phyloP scores from a whole-genome alignment of 2,329 filamentous ascomycete genomes.

The Venturia asperata region DNA sequence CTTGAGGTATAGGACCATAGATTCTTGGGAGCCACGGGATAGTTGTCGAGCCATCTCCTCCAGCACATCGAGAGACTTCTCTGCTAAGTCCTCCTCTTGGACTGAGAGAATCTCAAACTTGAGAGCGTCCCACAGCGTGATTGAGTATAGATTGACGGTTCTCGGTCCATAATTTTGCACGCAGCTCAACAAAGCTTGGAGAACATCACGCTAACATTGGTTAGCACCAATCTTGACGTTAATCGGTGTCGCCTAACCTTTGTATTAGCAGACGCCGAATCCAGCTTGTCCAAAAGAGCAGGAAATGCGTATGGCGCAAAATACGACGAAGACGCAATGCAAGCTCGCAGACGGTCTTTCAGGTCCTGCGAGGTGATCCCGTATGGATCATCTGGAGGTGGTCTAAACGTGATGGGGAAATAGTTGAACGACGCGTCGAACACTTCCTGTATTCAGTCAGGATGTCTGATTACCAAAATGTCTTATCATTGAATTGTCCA shows the following conservation, averaged over 20 bases:
- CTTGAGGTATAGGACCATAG: constrained; percentile 48
- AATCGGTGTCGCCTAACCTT: constrained; percentile 42
- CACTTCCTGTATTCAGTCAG: constrained; percentile 37
- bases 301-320: constrained; percentile 63
- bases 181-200: constrained; percentile 56
- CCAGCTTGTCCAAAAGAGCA: constrained; percentile 60
- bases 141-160: constrained; percentile 55
- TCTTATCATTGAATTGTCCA: neutral
- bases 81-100: constrained; percentile 58
- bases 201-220: constrained; percentile 49
- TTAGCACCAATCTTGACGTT: constrained; percentile 18
- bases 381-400: constrained; percentile 62
- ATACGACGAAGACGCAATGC: constrained; percentile 53
- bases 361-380: constrained; percentile 62
- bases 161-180: constrained; percentile 51
- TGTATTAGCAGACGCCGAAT: constrained; percentile 61
- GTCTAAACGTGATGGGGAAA: constrained; percentile 64
- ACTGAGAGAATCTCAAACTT: constrained; percentile 64
- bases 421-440: constrained; percentile 67
- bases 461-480: constrained; percentile 18
- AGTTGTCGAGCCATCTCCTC: constrained; percentile 50
- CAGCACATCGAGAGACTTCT: constrained; percentile 51
- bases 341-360: constrained; percentile 56
- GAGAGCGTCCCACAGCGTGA: constrained; percentile 60
- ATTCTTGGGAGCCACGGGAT: constrained; percentile 41